These are phyloP conservation scores for Patellaria atrata DNA, from an alignment of 495 filamentous ascomycete genomes.

Conservation along the genomic window DNA sequence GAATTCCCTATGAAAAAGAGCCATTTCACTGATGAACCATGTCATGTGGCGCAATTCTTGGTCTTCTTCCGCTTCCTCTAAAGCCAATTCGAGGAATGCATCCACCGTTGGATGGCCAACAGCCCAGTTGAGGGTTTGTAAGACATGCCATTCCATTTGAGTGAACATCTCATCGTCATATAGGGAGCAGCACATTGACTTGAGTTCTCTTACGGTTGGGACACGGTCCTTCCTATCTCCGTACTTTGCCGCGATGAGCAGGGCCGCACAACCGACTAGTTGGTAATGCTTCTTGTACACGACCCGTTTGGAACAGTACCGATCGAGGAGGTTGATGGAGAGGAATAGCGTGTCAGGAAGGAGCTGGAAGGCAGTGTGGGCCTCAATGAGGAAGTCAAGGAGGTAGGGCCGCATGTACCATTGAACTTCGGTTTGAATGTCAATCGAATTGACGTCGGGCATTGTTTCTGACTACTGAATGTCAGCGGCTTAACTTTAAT, in stretches of 20 bases:
- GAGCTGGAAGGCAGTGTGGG: conserved; percentile 85
- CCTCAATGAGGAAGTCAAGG: conserved; percentile 96
- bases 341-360: conserved; percentile 90
- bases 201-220: conserved; percentile 85
- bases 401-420: conserved; percentile 99
- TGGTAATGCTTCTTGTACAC: conserved; percentile 99
- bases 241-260: conserved; percentile 96
- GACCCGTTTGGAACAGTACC: conserved; percentile 95
- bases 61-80: conserved; percentile 48
- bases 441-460: conserved; percentile 91
- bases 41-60: conserved; percentile 88
- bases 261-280: conserved; percentile 86
- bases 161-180: conserved; percentile 99
- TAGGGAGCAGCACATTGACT: conserved; percentile 96
- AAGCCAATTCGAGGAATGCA: conserved; percentile 67
- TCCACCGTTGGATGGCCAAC: conserved; percentile 94
- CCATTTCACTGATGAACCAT: conserved; percentile 84
- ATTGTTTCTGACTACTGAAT: conserved; percentile 62
- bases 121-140: conserved; percentile 93
- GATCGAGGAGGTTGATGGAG: conserved; percentile 88
- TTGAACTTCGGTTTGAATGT: conserved; percentile 96
- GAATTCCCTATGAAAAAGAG: conserved; percentile 90
- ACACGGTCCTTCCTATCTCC: conserved; percentile 96
- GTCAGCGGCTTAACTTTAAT: no score
- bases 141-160: conserved; percentile 99